phyloP scores from a whole-genome alignment of 305 asterid genomes.

The Solanum aculeatissimum region DNA sequence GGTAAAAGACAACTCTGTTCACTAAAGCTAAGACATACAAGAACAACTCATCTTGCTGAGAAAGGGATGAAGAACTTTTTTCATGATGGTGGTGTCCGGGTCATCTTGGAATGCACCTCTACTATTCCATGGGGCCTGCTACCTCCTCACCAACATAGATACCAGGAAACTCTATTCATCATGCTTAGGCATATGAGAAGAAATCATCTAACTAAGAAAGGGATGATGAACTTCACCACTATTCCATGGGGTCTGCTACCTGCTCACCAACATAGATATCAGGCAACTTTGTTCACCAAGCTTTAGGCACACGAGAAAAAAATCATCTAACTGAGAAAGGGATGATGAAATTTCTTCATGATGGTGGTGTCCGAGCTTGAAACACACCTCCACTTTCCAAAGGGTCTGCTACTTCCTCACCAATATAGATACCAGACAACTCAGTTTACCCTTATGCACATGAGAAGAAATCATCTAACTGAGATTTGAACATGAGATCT shows the following conservation, averaged over 20 bases:
- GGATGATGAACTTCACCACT: neutral
- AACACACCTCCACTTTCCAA: neutral
- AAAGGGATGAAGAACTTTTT: neutral
- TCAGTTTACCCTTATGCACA: neutral
- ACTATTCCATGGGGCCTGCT: neutral
- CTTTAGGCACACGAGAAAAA: neutral
- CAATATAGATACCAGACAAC: neutral
- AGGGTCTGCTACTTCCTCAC: neutral
- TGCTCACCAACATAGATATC: neutral
- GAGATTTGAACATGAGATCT: neutral
- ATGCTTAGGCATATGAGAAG: neutral
- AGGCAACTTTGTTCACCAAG: neutral
- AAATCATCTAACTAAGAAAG: neutral
- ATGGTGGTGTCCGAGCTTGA: neutral
- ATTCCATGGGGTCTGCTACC: neutral
- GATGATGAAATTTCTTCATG: neutral
- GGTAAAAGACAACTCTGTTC: neutral
- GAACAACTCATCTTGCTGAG: neutral
- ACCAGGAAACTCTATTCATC: neutral
- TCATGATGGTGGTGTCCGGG: neutral
- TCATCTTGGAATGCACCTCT: neutral
- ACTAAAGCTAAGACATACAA: neutral
- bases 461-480: neutral
- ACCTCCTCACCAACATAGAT: neutral
- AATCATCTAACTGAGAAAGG: neutral